A percentile compares a stretch with the other conserved stretches of the same genome.
These are phyloP conservation scores for Geotrichum reessii DNA, from an alignment of 1,139 yeast species.

Conservation along the genomic window DNA sequence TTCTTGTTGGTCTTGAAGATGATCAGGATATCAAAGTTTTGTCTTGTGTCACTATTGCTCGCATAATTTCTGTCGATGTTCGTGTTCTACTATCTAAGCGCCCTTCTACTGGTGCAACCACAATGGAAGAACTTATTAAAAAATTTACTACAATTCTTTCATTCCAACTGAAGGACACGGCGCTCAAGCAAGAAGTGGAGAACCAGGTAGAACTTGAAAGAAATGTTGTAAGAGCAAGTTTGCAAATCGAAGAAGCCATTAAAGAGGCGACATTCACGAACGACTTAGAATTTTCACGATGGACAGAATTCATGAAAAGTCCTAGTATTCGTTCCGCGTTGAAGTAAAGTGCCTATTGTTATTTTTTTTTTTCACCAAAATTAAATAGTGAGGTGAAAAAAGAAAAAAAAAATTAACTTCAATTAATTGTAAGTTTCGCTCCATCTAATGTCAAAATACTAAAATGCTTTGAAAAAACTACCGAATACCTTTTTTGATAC, in stretches of 20 bases:
- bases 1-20: slow-evolving; percentile 39
- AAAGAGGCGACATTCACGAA: not conserved
- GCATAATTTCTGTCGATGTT: slow-evolving; percentile 33
- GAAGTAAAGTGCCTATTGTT: not conserved
- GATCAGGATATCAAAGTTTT: slow-evolving; percentile 45
- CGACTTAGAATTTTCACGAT: slow-evolving; percentile 7
- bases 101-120: slow-evolving; percentile 17
- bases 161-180: slow-evolving; percentile 28
- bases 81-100: slow-evolving; percentile 16
- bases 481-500: no score
- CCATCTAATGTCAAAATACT: no score
- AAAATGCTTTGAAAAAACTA: no score
- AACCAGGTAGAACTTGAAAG: slow-evolving; percentile 38
- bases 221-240: slow-evolving; percentile 27
- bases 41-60: slow-evolving; percentile 38
- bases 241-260: slow-evolving; percentile 26
- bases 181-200: slow-evolving; percentile 49
- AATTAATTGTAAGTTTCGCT: no score
- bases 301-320: slow-evolving; percentile 4
- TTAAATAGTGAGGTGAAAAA: no score
- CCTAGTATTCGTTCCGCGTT: not conserved
- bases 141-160: slow-evolving; percentile 34
- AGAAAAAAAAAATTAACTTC: not conserved
- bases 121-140: slow-evolving; percentile 30
- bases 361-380: no score